These are phyloP conservation scores for Mucor sp. DNA, from an alignment of 371 early-diverging fungal genomes.

Conservation along the genomic window DNA sequence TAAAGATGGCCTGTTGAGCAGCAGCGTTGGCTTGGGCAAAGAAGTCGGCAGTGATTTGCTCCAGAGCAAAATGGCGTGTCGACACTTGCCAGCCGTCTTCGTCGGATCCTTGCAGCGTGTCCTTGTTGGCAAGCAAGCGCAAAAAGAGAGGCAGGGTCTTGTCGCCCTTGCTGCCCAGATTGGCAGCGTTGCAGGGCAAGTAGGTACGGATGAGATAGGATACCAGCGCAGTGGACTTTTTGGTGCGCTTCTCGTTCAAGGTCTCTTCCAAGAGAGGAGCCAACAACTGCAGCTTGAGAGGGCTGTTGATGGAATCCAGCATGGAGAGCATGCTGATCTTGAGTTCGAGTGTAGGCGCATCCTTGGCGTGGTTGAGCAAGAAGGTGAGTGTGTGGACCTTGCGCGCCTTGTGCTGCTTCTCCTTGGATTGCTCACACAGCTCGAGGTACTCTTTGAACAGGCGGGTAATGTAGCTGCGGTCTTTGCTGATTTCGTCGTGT, in stretches of 20 bases:
- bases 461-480: constrained; percentile 25
- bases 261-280: constrained; percentile 62
- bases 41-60: constrained; percentile 60
- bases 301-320: constrained; percentile 57
- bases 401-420: constrained; percentile 34
- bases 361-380: constrained; percentile 70
- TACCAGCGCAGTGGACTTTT: constrained; percentile 46
- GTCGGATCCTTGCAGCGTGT: constrained; percentile 42
- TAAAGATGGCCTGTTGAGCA: constrained; percentile 59
- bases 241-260: constrained; percentile 27
- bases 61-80: constrained; percentile 59
- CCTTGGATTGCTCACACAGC: constrained; percentile 24
- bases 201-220: constrained; percentile 64
- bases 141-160: constrained; percentile 53
- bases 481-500: constrained; percentile 42
- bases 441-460: constrained; percentile 35
- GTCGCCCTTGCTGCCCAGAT: constrained; percentile 52
- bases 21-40: constrained; percentile 47
- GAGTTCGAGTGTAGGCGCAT: constrained; percentile 40
- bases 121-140: constrained; percentile 46
- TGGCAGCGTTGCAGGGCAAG: constrained; percentile 53
- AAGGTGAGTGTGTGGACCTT: constrained; percentile 54
- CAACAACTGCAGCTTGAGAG: constrained; percentile 65
- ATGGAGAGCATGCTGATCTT: constrained; percentile 60
- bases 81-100: constrained; percentile 59